Conservation (phyloP, 2,329 filamentous ascomycete species). For the Niveomyces coronatus region DNA sequence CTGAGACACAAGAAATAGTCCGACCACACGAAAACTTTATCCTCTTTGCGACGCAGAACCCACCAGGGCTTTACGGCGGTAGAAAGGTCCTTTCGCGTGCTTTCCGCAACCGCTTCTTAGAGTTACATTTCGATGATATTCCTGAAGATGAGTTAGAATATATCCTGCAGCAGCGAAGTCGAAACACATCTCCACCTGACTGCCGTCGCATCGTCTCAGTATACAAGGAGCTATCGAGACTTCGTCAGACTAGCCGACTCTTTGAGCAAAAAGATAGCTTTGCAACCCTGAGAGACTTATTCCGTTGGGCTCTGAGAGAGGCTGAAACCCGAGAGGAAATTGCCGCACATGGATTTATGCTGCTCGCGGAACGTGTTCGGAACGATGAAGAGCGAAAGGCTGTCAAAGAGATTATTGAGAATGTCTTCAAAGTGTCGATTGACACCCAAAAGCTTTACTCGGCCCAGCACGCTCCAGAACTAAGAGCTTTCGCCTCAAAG, state of each 20-base stretch:
- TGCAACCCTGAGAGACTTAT: constrained; percentile 89
- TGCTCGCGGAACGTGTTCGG: constrained; percentile 89
- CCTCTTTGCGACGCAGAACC: constrained; percentile 96
- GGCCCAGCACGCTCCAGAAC: constrained; percentile 42
- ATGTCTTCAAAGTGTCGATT: constrained; percentile 77
- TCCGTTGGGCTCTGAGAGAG: constrained; percentile 82
- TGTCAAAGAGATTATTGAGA: constrained; percentile 82
- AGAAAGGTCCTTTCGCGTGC: constrained; percentile 87
- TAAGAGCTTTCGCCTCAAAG: constrained; percentile 35
- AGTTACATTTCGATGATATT: constrained; percentile 96
- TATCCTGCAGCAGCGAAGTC: constrained; percentile 79
- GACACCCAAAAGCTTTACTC: constrained; percentile 66
- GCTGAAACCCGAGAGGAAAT: constrained; percentile 83
- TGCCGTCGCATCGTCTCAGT: constrained; percentile 85
- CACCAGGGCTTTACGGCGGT: constrained; percentile 88
- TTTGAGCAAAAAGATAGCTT: constrained; percentile 98
- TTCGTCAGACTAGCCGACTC: constrained; percentile 80
- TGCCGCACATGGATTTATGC: constrained; percentile 88
- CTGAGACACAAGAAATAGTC: constrained; percentile 91
- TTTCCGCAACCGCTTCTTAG: constrained; percentile 93
- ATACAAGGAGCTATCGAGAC: constrained; percentile 81
- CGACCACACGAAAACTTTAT: constrained; percentile 92
- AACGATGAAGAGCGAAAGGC: constrained; percentile 75
- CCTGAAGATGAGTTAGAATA: constrained; percentile 87
- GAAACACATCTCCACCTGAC: constrained; percentile 80